Evolutionary conservation across 768 basidiomycete genomes (phyloP).

Genomic region (Lactarius hatsudake): DNA sequence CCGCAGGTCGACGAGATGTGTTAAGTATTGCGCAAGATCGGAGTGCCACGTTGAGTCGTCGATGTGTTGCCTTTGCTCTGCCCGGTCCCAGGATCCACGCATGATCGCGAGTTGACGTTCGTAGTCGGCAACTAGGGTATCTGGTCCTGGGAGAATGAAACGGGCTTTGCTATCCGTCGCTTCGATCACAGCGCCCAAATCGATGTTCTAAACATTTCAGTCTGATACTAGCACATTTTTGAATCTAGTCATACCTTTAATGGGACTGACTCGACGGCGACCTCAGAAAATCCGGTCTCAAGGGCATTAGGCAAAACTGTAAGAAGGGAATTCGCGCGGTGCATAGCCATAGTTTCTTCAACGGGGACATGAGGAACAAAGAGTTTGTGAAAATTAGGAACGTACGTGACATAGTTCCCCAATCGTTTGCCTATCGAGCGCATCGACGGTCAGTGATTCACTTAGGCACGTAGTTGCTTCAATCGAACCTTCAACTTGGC

Average conservation of each 20-base stretch:
- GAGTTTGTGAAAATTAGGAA: background rate
- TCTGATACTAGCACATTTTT: background rate
- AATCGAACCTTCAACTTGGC: conserved; percentile 58
- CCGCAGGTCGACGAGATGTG: conserved; percentile 41
- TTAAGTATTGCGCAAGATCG: conserved; percentile 40
- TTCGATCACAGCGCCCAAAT: conserved; percentile 38
- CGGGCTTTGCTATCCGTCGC: conserved; percentile 36
- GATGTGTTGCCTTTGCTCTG: conserved; percentile 34
- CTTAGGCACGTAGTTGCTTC: background rate
- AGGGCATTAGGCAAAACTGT: conserved; percentile 46
- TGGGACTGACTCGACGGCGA: conserved; percentile 44
- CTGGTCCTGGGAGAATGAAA: conserved; percentile 34
- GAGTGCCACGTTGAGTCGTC: conserved; percentile 44
- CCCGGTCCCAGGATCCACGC: conserved; percentile 35
- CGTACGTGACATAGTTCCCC: conserved; percentile 62
- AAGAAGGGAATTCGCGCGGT: conserved; percentile 40
- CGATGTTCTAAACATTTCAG: conserved; percentile 43
- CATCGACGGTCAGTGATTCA: background rate
- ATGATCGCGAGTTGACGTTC: conserved; percentile 30
- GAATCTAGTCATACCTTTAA: conserved; percentile 43
- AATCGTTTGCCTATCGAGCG: conserved; percentile 53
- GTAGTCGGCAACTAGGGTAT: conserved; percentile 24
- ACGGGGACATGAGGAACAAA: background rate
- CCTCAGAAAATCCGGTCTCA: conserved; percentile 44
- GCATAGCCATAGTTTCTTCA: conserved; percentile 48